Evolutionary conservation across 441 rosid species (phyloP), one percentile per base, ranked within the genome.

Genomic region (Euphorbia schlechtendalii): DNA sequence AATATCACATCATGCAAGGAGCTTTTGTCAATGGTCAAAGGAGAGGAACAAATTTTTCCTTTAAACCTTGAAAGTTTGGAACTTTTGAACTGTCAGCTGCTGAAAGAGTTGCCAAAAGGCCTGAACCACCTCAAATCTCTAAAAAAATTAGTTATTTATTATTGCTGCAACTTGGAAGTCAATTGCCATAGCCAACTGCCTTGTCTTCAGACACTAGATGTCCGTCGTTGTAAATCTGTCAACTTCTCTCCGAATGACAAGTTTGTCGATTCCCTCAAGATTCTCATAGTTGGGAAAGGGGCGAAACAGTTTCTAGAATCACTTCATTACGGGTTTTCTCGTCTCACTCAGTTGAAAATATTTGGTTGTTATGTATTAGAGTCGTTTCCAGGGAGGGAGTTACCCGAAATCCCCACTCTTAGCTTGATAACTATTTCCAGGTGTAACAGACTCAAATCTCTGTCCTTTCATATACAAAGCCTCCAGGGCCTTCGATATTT

Each of bases 401-500:
- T 55, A 27, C 59, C 55, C 24, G 12, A 25, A 3, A 32, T 53
- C 8, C 49, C 63, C 15, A 20, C 49, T 30, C 69, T 66, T 24
- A 51, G 5, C 28, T 36, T 8, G 3, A 18, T 76, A 25, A 15
- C 21, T 10, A 41, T 76, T 17, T 8, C 3, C 6, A 12, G 30
- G 34, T 80, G 83, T 24, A 13, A 11, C 27, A 74, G 34, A 21
- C 69, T 81, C 45, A 59, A 30, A 30, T 67, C 61, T 64, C 67
- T 81, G 9, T 69, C 84, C 3, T 58, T 53, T 53, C 43, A 18
- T 32, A 66, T 78, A 76, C 59, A 70, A 25, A 32, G 59, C 52
- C 68, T 81, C 51, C n/a, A 59, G 13, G 59, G 64, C 40, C 79
- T 81, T 66, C 71, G 71, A 59, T 54, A 20, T 59, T 55, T 81